These are phyloP conservation scores for Podospora conica DNA, from an alignment of 495 filamentous ascomycete species.

Conservation along the genomic window DNA sequence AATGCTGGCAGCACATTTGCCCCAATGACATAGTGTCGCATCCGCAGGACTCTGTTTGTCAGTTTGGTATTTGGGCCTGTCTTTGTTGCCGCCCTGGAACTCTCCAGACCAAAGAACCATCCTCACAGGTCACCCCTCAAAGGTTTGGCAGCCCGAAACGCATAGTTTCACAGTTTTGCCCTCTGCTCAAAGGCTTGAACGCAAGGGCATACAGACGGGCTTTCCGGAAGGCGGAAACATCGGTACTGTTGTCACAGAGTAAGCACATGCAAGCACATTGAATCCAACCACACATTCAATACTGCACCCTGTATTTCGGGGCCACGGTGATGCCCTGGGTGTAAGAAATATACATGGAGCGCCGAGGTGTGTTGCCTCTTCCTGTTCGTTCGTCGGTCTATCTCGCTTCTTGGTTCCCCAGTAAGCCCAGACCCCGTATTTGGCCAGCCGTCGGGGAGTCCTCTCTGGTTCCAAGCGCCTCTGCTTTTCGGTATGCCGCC, in stretches of 20 bases:
- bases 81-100: not conserved
- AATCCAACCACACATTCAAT: not conserved
- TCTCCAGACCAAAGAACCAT: not conserved
- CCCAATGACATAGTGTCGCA: not conserved
- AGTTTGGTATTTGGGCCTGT: not conserved
- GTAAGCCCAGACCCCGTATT: constrained; percentile 75
- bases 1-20: not conserved
- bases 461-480: constrained; percentile 69
- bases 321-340: not conserved
- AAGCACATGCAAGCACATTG: not conserved
- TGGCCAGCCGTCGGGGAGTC: constrained; percentile 64
- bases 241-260: not conserved
- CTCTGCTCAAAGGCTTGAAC: not conserved
- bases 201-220: not conserved
- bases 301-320: not conserved
- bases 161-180: not conserved
- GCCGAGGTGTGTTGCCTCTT: constrained; percentile 12
- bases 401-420: constrained; percentile 77
- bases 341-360: not conserved
- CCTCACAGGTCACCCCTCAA: not conserved
- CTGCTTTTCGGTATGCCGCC: constrained; percentile 77
- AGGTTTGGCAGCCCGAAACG: not conserved
- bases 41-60: not conserved
- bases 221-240: not conserved
- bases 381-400: constrained; percentile 48